Conservation (phyloP, 768 basidiomycete species). For the Pholiota microspora region DNA sequence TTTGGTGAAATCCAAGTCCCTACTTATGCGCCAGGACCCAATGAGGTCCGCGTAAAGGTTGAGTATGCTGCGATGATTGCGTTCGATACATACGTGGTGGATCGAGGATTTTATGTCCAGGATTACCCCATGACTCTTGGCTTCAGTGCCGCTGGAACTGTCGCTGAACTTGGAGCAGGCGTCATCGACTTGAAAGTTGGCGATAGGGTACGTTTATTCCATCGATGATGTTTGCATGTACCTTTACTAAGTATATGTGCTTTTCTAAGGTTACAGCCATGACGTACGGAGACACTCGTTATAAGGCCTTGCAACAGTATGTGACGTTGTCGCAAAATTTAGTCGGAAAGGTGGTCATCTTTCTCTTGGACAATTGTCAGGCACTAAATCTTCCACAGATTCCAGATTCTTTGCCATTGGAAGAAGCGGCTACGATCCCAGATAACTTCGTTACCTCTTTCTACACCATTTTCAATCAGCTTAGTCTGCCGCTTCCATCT, state of each 20-base stretch:
- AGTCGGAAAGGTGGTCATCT: slow-evolving; percentile 33
- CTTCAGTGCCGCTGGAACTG: slow-evolving; percentile 35
- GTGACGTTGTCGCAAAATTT: slow-evolving; percentile 25
- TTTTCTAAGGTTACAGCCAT: slow-evolving; percentile 25
- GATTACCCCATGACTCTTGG: slow-evolving; percentile 37
- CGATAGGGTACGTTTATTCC: slow-evolving; percentile 31
- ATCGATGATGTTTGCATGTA: neutral
- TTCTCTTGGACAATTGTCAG: neutral
- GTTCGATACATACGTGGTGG: slow-evolving; percentile 38
- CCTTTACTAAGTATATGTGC: neutral
- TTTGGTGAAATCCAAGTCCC: slow-evolving; percentile 34
- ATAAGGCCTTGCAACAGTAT: slow-evolving; percentile 38
- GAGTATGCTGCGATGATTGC: slow-evolving; percentile 38
- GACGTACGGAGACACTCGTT: slow-evolving; percentile 20
- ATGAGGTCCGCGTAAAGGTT: slow-evolving; percentile 40
- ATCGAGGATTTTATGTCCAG: slow-evolving; percentile 27
- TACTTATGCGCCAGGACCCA: slow-evolving; percentile 31
- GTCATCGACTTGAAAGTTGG: slow-evolving; percentile 34
- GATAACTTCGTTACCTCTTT: slow-evolving; percentile 42
- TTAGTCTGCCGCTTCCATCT: slow-evolving; percentile 33
- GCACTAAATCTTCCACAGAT: too few relatives aligned
- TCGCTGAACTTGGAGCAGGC: slow-evolving; percentile 33
- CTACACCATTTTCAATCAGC: slow-evolving; percentile 37
- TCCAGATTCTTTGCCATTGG: slow-evolving; percentile 36
- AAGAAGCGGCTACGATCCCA: slow-evolving; percentile 34